Conservation (phyloP, 768 basidiomycete genomes). For the Amanita pallidorosea region DNA sequence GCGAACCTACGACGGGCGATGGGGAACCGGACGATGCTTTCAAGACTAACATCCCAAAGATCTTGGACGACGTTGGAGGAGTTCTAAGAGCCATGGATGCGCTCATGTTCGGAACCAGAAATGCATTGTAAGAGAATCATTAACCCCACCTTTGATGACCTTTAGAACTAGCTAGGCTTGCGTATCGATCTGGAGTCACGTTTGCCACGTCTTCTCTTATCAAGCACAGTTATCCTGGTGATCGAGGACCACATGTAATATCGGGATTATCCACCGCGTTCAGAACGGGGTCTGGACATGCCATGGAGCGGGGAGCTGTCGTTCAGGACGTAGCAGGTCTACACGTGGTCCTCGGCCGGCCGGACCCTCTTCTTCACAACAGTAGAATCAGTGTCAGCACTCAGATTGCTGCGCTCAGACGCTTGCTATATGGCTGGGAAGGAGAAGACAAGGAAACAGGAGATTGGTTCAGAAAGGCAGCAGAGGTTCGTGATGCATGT, state of each 20-base stretch:
- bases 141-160: slow-evolving; percentile 1
- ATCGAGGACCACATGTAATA: slow-evolving; percentile 32
- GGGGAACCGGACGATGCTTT: slow-evolving; percentile 52
- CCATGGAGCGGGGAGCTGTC: slow-evolving; percentile 50
- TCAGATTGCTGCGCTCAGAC: slow-evolving; percentile 51
- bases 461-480: slow-evolving; percentile 44
- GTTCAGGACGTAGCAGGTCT: slow-evolving; percentile 51
- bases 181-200: slow-evolving; percentile 60
- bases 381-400: slow-evolving; percentile 46
- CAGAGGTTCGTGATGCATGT: slow-evolving; percentile 28
- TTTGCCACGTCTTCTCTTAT: slow-evolving; percentile 41
- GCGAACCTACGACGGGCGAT: slow-evolving; percentile 60
- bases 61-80: slow-evolving; percentile 41
- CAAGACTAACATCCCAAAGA: slow-evolving; percentile 23
- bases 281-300: slow-evolving; percentile 43
- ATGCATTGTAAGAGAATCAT: slow-evolving; percentile 49
- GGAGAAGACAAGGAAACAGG: slow-evolving; percentile 35
- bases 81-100: slow-evolving; percentile 60
- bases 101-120: slow-evolving; percentile 58
- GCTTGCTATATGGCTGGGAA: slow-evolving; percentile 50
- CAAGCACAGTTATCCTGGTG: slow-evolving; percentile 28
- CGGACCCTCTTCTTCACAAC: slow-evolving; percentile 21
- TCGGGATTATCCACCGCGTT: slow-evolving; percentile 55
- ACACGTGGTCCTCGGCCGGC: slow-evolving; percentile 44
- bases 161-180: slow-evolving; percentile 30